These are phyloP conservation scores for Atkinsonella hypoxylon DNA, from an alignment of 2,329 filamentous ascomycete genomes.

Conservation along the genomic window DNA sequence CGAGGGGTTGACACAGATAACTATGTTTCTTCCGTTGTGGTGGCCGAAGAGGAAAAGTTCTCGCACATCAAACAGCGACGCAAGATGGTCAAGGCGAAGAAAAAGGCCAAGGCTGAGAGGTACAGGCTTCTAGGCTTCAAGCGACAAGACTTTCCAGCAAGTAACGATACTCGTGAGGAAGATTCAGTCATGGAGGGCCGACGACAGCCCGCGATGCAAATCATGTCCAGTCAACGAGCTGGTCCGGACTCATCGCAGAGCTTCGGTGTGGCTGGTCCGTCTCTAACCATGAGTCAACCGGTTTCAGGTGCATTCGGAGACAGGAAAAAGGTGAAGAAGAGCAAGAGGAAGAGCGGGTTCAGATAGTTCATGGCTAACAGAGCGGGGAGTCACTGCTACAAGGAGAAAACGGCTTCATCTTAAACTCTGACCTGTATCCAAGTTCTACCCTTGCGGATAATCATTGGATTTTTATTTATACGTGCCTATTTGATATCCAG, in stretches of 20 bases:
- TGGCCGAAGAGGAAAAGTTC: constrained; percentile 23
- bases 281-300: constrained; percentile 33
- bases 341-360: constrained; percentile 31
- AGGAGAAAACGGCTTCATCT: no score
- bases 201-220: constrained; percentile 13
- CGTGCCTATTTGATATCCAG: no score
- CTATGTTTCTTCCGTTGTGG: constrained; percentile 27
- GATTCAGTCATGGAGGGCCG: constrained; percentile 7
- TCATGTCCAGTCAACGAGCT: constrained; percentile 25
- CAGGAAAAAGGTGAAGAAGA: constrained; percentile 30
- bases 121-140: constrained; percentile 19
- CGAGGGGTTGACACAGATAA: constrained; percentile 21
- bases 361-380: constrained; percentile 12
- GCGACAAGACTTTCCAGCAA: constrained; percentile 13
- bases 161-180: constrained; percentile 6
- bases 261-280: constrained; percentile 16
- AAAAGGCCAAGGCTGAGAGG: constrained; percentile 22
- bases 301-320: constrained; percentile 34
- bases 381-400: no score
- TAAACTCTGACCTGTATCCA: no score
- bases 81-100: constrained; percentile 20
- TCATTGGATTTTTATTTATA: background rate
- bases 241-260: constrained; percentile 23
- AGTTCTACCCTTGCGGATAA: background rate
- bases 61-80: constrained; percentile 22